Conservation (phyloP, 306 rosid genomes). For the Pterocarpus macrocarpus region DNA sequence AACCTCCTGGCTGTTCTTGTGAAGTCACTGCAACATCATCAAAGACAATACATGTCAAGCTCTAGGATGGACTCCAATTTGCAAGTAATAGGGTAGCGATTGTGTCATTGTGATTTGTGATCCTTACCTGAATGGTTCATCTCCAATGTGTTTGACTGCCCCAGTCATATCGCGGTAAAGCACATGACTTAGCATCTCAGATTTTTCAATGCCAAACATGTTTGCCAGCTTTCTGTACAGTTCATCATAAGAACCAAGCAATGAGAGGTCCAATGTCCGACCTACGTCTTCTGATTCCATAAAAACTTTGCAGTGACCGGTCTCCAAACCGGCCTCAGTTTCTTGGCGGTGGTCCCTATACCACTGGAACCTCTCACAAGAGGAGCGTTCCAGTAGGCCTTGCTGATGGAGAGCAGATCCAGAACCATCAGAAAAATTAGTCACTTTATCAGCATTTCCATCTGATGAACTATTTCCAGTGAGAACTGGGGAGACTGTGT, state of each 20-base stretch:
- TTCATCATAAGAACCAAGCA: constrained; percentile 72
- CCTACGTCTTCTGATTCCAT: constrained; percentile 84
- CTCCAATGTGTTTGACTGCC: constrained; percentile 77
- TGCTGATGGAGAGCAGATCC: constrained; percentile 68
- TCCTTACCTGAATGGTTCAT: constrained; percentile 75
- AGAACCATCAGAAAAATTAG: constrained; percentile 60
- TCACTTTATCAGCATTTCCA: constrained; percentile 67
- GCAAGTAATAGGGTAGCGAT: constrained; percentile 14
- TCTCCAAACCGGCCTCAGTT: constrained; percentile 61
- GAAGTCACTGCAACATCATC: constrained; percentile 72
- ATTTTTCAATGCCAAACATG: constrained; percentile 79
- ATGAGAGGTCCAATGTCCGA: constrained; percentile 74
- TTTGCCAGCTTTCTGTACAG: constrained; percentile 67
- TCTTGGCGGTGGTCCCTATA: constrained; percentile 60
- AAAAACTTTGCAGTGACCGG: constrained; percentile 79
- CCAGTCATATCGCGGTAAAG: constrained; percentile 71
- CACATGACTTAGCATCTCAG: constrained; percentile 67
- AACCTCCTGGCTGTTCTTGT: constrained; percentile 76
- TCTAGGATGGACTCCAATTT: constrained; percentile 4
- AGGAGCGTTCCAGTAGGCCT: constrained; percentile 56
- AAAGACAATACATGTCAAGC: constrained; percentile 33
- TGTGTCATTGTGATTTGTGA: neutral
- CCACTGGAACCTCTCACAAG: constrained; percentile 69
- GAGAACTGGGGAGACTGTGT: constrained; percentile 68
- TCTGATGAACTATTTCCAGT: constrained; percentile 75